These are phyloP conservation scores for Saccharomycopsis microspora DNA, from an alignment of 805 yeast species.

Conservation along the genomic window DNA sequence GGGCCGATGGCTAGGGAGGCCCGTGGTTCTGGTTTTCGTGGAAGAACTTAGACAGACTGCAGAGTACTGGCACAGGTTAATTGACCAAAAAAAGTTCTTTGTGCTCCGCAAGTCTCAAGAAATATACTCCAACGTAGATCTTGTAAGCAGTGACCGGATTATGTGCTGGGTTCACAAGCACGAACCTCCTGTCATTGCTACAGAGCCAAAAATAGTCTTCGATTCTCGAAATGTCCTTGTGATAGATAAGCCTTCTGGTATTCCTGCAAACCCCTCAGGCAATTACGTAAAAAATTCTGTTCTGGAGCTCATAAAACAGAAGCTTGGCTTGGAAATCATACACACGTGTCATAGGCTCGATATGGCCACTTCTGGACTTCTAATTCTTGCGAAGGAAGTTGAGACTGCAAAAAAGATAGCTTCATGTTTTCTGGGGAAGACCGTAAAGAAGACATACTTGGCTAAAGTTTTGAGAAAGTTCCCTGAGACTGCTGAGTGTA, in stretches of 20 bases:
- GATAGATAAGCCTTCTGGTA: constrained; percentile 88
- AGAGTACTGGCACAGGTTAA: background rate
- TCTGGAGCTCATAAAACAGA: constrained; percentile 66
- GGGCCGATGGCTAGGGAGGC: constrained; percentile 25
- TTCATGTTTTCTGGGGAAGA: constrained; percentile 49
- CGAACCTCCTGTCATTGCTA: constrained; percentile 33
- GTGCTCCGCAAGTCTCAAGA: background rate
- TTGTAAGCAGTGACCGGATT: background rate
- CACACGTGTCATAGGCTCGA: constrained; percentile 29
- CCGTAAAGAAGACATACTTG: constrained; percentile 69
- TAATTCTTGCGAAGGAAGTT: constrained; percentile 79
- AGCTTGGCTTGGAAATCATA: constrained; percentile 39
- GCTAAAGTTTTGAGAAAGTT: constrained; percentile 86
- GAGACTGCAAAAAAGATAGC: constrained; percentile 67
- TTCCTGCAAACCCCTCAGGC: constrained; percentile 96
- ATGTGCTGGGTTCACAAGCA: constrained; percentile 8
- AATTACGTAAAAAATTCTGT: constrained; percentile 64
- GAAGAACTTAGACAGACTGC: constrained; percentile 21
- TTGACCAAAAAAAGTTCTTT: background rate
- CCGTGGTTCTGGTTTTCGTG: constrained; percentile 24
- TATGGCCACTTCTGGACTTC: constrained; percentile 80
- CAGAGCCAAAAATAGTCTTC: constrained; percentile 42
- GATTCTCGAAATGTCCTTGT: constrained; percentile 43
- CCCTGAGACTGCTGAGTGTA: constrained; percentile 37
- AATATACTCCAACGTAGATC: background rate